phyloP scores from a whole-genome alignment of 176 grass and related monocot genomes.

The Hyparrhenia diplandra region DNA sequence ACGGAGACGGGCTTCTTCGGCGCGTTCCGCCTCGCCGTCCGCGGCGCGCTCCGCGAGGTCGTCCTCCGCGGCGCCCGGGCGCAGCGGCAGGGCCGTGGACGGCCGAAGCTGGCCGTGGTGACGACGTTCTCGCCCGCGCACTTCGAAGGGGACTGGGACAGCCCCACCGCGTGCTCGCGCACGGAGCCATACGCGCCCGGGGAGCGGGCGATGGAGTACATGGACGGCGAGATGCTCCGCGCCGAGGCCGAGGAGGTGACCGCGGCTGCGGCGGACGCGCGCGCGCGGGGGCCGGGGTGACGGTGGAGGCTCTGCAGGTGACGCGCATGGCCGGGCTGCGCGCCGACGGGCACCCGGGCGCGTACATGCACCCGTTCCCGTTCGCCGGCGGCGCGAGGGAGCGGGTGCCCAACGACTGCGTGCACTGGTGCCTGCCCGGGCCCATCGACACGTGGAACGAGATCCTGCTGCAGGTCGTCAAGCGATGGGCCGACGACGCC shows the following conservation, averaged over 20 bases:
- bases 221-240: constrained; percentile 59
- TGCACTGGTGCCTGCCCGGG: constrained; percentile 91
- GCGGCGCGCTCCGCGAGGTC: constrained; percentile 51
- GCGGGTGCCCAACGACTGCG: constrained; percentile 73
- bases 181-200: constrained; percentile 50
- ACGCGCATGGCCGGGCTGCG: constrained; percentile 57
- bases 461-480: constrained; percentile 64
- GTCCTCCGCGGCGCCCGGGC: constrained; percentile 9
- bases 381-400: constrained; percentile 48
- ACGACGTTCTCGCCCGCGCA: constrained; percentile 86
- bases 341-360: constrained; percentile 62
- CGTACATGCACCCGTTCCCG: constrained; percentile 64
- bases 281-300: constrained; percentile 5
- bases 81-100: background rate
- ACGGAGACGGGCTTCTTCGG: constrained; percentile 80
- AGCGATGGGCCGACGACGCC: constrained; percentile 32
- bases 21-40: constrained; percentile 66
- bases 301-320: constrained; percentile 48
- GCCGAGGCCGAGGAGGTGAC: constrained; percentile 47
- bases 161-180: constrained; percentile 55
- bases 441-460: constrained; percentile 90
- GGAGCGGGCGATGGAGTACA: constrained; percentile 49
- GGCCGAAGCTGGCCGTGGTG: constrained; percentile 52
- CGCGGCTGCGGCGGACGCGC: constrained; percentile 8
- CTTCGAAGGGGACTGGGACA: constrained; percentile 88